A percentile compares a stretch with the other conserved stretches of the same genome.
Evolutionary conservation across 108 stramenopile species (phyloP).

Genomic region (Seminavis robusta): DNA sequence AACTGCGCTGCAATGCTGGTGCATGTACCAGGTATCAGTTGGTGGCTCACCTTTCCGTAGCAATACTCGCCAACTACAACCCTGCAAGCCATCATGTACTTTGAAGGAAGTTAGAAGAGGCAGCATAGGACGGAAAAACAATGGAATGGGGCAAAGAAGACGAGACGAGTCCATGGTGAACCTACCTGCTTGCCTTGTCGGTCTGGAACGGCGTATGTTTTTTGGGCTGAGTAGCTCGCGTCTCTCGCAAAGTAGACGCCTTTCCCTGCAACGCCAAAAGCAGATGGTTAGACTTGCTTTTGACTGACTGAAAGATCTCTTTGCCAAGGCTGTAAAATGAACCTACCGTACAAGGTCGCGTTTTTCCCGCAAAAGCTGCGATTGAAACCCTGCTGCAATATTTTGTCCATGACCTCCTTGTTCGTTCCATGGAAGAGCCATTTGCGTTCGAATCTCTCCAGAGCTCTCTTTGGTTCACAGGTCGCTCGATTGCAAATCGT

Average conservation of each 20-base stretch:
- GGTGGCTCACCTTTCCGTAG: too few relatives aligned
- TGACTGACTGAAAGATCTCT: too few relatives aligned
- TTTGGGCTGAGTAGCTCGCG: conserved; percentile 5
- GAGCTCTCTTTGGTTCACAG: too few relatives aligned
- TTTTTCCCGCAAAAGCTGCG: conserved; percentile 19
- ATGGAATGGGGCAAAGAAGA: too few relatives aligned
- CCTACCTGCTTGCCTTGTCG: background rate
- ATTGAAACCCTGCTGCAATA: conserved; percentile 20
- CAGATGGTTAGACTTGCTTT: too few relatives aligned
- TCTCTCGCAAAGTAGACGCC: conserved; percentile 23
- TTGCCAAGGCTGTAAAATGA: too few relatives aligned
- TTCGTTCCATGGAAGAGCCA: conserved; percentile 21
- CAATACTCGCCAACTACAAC: conserved; percentile 16
- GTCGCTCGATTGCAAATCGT: conserved; percentile 7
- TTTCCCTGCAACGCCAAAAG: too few relatives aligned
- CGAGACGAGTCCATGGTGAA: too few relatives aligned
- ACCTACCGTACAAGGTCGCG: conserved; percentile 17
- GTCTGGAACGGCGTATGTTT: conserved; percentile 9
- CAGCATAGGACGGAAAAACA: too few relatives aligned
- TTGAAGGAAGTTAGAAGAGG: too few relatives aligned
- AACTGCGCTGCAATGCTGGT: too few relatives aligned
- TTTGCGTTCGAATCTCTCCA: conserved; percentile 9
- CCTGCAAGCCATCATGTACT: conserved; percentile 9
- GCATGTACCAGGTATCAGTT: too few relatives aligned
- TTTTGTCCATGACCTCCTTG: conserved; percentile 5